Base-by-base conservation (phyloP, 1,284 basidiomycete species). In the Malassezia obtusa region DNA sequence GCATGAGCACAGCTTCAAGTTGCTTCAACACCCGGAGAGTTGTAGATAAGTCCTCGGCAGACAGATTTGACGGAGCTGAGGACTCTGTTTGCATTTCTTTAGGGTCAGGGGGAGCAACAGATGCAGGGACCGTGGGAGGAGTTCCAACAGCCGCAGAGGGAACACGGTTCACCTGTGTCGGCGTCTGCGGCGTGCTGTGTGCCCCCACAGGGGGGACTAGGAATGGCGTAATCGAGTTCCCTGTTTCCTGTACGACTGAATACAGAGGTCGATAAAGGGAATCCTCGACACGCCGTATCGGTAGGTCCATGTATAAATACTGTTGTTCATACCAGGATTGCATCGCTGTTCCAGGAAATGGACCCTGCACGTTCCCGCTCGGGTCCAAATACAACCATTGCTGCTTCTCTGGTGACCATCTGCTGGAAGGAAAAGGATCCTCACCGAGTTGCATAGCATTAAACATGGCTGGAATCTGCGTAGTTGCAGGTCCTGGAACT, bases 301-400 rank as follows among this genome's bases (percentile, higher is more conserved):
- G 82, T 26, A 96, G 79, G 59, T 88, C 84, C 40, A 83, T 78
- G n/a, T 82, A 79, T 73, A 98, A 95, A 77, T 94, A 98, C 14
- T 85, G 85, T 68, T 86, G 86, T 50, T 87, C 83, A 74, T 84
- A 86, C 92, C 92, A 96, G 64, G 88, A 87, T 77, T 96, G 90
- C 92, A 98, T 96, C 57, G 86, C 74, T 59, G 84, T 82, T 24
- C 86, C 89, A 37, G 81, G 80, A 79, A 96, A 98, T 2, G 92
- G 92, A 83, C 89, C 90, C 81, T 95, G 90, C 43, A 91, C 78
- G 60, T 86, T 82, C 28, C 89, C 89, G 58, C 84, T 82, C 14
- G 87, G 89, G 74, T 95, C 90, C 49, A 89, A 81, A 75, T 95
- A 95, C 32, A 83, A 85, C 90, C 90, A 95, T 67, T 88, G 83